Conservation (phyloP, 2,329 filamentous ascomycete species). For the Aspergillus sp. region DNA sequence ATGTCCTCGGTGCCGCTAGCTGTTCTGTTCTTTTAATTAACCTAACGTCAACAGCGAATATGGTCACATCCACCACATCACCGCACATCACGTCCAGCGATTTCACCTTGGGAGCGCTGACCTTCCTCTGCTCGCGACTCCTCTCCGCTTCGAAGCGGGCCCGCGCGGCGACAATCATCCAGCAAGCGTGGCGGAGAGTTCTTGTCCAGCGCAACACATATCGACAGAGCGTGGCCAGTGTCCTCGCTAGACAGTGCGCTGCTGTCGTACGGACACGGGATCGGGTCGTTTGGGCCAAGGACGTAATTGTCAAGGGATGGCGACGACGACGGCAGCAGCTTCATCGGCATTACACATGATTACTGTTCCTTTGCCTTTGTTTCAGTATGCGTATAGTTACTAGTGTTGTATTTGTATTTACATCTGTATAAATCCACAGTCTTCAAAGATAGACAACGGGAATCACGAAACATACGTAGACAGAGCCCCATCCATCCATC, state of each 20-base stretch:
- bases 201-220: background rate
- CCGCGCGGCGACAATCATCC: conserved; percentile 46
- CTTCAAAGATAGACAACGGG: too few relatives aligned
- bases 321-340: too few relatives aligned
- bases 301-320: conserved; percentile 7
- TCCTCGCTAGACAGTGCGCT: conserved; percentile 34
- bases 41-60: conserved; percentile 31
- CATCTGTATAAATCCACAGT: too few relatives aligned
- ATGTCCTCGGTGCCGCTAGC: conserved; percentile 7
- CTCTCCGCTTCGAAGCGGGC: conserved; percentile 43
- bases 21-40: too few relatives aligned
- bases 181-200: conserved; percentile 42
- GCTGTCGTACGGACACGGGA: conserved; percentile 39
- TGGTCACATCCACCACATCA: conserved; percentile 28
- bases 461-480: too few relatives aligned
- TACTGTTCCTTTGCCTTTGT: too few relatives aligned
- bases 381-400: too few relatives aligned
- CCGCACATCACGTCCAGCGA: conserved; percentile 45
- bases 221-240: conserved; percentile 1
- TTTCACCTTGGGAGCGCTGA: conserved; percentile 49
- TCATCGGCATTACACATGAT: too few relatives aligned
- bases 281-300: conserved; percentile 33
- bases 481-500: background rate
- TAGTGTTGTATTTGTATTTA: too few relatives aligned
- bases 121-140: conserved; percentile 53